Base-by-base conservation (phyloP, 1,139 yeast genomes). In the Lodderomyces orthopsilosis region DNA sequence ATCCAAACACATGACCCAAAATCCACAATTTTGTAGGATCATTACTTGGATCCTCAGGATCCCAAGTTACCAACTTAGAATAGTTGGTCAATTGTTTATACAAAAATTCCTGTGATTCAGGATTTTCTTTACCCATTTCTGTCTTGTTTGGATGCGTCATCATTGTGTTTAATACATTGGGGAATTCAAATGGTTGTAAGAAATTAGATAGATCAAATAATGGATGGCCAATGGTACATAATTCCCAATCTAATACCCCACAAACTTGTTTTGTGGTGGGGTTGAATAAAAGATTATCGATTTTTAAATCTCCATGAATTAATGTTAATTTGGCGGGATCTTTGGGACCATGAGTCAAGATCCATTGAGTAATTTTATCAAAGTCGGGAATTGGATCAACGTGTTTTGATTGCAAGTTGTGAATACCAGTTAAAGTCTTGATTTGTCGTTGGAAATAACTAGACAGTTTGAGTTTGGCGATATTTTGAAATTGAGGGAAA, bases 221-320 rank as follows among this genome's bases (percentile, higher is more conserved):
- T 1, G 87, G 87, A 50, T 81, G 85, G 0, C 88, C 88, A 49
- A 79, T 68, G 0, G 87, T 82, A 52, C 86, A 80, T 33, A 82
- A 66, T 55, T 82, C 88, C 87, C 87, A 82, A 56, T 82, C 87
- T 41, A 82, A 65, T 1, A 82, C 78, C 0, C 85, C 85, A 43
- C 75, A 62, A 3, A 81, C 81, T 38, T 62, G 58, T 17, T 75
- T 73, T 38, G 74, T 70, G 1, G 70, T 62, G 6, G 77, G 75
- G 51, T 79, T 78, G 55, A 77, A 81, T 8, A 82, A 64, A 28
- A 82, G 55, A 53, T 82, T 82, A 57, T 82, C 88, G 38, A 82
- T 79, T 55, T 82, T 82, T 65, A 77, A 82, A 58, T 82, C 88
- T 1, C 88, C 88, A 52, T 82, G 88, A 35, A 81, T 79, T 51